Conservation (phyloP, 2,329 filamentous ascomycete species). For the Aspergillus fumigatiaffinis region DNA sequence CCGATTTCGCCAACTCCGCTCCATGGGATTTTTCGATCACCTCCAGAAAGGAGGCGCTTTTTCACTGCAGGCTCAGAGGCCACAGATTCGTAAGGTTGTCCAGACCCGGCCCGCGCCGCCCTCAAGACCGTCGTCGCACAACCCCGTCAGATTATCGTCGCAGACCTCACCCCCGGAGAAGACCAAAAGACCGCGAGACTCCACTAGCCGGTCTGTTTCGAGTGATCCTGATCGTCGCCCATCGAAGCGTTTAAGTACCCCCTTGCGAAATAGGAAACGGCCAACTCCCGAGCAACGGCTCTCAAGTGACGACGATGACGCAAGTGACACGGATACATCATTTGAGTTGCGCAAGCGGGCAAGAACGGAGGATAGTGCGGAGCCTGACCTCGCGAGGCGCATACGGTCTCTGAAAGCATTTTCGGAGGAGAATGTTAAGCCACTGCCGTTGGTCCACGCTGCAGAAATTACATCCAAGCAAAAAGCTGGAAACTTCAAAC, state of each 20-base stretch:
- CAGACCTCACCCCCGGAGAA: slow-evolving; percentile 18
- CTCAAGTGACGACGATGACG: slow-evolving; percentile 40
- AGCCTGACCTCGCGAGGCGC: slow-evolving; percentile 42
- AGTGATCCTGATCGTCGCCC: slow-evolving; percentile 25
- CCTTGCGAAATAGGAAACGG: slow-evolving; percentile 33
- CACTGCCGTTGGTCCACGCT: slow-evolving; percentile 47
- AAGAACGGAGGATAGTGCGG: slow-evolving; percentile 37
- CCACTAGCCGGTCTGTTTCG: slow-evolving; percentile 27
- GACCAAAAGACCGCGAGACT: slow-evolving; percentile 19
- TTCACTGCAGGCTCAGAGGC: slow-evolving; percentile 39
- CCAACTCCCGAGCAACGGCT: slow-evolving; percentile 37
- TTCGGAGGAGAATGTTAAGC: slow-evolving; percentile 34
- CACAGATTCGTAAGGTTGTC: slow-evolving; percentile 41
- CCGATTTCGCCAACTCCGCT: slow-evolving; percentile 9
- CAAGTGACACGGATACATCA: slow-evolving; percentile 39
- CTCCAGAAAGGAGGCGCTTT: slow-evolving; percentile 43
- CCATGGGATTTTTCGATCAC: slow-evolving; percentile 45
- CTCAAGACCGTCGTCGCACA: slow-evolving; percentile 26
- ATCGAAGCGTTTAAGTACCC: slow-evolving; percentile 28
- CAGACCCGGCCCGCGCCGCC: slow-evolving; percentile 31
- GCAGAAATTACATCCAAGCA: slow-evolving; percentile 44
- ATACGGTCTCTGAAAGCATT: slow-evolving; percentile 46
- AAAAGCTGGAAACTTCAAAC: slow-evolving; percentile 48
- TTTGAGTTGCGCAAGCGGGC: slow-evolving; percentile 43
- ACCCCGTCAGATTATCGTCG: slow-evolving; percentile 15